Base-by-base conservation (phyloP, 2,329 filamentous ascomycete genomes). In the Grosmannia huntii region DNA sequence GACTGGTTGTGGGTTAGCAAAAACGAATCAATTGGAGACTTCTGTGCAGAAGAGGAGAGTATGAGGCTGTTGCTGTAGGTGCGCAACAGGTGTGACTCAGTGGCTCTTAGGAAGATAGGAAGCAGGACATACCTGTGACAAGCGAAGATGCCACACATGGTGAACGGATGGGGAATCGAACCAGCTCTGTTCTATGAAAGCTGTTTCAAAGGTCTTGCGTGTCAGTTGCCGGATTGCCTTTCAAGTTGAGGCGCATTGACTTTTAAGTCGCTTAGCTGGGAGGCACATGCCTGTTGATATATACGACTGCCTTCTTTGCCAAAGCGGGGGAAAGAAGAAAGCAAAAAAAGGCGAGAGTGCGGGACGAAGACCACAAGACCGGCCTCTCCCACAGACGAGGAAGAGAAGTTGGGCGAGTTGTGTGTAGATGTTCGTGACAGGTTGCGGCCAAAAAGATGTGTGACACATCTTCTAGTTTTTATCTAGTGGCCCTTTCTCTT, bases 61-160 rank as follows among this genome's bases (percentile, higher is more conserved):
- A 50, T 61, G 52, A 62, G 64, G 50, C 57, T 19, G 21, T 25
- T 36, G 56, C 62, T 63, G 62, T 62, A 61, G 66, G 50, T 48
- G 58, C 56, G 61, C 52, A 58, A n/a, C 31, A 33, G 46, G 21
- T 60, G 44, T 63, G 62, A 63, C 59, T 62, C 62, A 61, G 56
- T 16, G 11, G 33, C 53, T 66, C 71, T n/a, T n/a, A n/a, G n/a
- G n/a, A n/a, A n/a, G n/a, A n/a, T n/a, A 21, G 27, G 14, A 14
- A 11, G 60, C 12, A 11, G n/a, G 60, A 80, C 84, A 72, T 76
- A 95, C 90, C 82, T 79, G 75, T 96, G 89, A 76, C 91, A 96
- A 68, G 90, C 91, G 74, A 96, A 96, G 70, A 96, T 95, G 74
- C 90, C 90, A 86, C 90, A 96, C 90, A 96, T 96, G 53, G 61